Evolutionary conservation across 768 basidiomycete species (phyloP).

Genomic region (Podaxis pistillaris): DNA sequence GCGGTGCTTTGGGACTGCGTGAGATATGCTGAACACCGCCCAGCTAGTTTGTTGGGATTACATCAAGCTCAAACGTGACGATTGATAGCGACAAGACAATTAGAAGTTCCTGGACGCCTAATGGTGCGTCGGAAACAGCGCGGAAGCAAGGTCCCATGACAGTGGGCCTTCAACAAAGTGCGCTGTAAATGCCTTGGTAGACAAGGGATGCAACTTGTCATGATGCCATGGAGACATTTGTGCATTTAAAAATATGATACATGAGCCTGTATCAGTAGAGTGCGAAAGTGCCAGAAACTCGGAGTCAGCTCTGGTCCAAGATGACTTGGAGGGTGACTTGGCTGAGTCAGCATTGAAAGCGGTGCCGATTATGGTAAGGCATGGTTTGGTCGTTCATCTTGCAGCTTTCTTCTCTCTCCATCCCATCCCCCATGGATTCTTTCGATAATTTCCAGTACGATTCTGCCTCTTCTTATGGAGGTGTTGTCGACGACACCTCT

Average conservation of each 20-base stretch:
- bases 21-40: neutral
- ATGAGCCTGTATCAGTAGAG: too few species aligned
- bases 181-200: neutral
- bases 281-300: neutral
- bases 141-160: neutral
- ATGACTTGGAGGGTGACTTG: slow-evolving; percentile 6
- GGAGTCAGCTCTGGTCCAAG: neutral
- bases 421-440: slow-evolving; percentile 57
- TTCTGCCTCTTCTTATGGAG: slow-evolving; percentile 79
- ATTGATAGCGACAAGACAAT: neutral
- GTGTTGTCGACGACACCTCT: slow-evolving; percentile 76
- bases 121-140: neutral
- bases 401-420: neutral
- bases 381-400: neutral
- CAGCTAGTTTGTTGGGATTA: neutral
- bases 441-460: slow-evolving; percentile 88
- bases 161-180: too few species aligned
- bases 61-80: neutral
- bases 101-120: neutral
- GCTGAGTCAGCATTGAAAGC: slow-evolving; percentile 19
- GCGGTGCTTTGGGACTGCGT: neutral
- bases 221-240: too few species aligned
- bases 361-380: slow-evolving; percentile 19
- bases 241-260: too few species aligned
- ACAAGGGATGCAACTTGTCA: neutral